These are phyloP conservation scores for Auriscalpium orientale DNA, from an alignment of 768 basidiomycete genomes.

Conservation along the genomic window DNA sequence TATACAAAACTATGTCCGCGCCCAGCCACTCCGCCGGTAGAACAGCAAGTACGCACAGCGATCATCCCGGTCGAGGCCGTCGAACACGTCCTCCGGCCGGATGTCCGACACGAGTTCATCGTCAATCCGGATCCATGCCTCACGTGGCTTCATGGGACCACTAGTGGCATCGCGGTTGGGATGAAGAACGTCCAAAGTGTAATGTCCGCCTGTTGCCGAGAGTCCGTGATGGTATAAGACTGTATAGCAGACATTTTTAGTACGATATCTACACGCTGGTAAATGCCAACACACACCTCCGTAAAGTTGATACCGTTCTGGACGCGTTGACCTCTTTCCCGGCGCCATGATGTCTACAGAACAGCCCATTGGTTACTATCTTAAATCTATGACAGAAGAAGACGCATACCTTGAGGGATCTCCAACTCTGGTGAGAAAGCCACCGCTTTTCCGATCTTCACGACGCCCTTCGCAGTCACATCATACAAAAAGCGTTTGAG, in stretches of 20 bases:
- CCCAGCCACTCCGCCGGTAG: slow-evolving; percentile 47
- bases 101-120: slow-evolving; percentile 84
- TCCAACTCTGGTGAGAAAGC: slow-evolving; percentile 72
- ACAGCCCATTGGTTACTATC: not conserved
- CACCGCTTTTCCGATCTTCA: slow-evolving; percentile 81
- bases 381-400: not conserved
- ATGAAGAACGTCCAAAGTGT: slow-evolving; percentile 85
- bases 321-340: slow-evolving; percentile 54
- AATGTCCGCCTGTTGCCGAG: slow-evolving; percentile 89
- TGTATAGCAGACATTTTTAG: slow-evolving; percentile 21
- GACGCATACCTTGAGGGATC: slow-evolving; percentile 52
- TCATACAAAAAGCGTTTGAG: slow-evolving; percentile 91
- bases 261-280: not conserved
- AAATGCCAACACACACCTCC: slow-evolving; percentile 45
- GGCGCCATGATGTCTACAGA: slow-evolving; percentile 4
- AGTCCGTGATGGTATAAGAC: slow-evolving; percentile 91
- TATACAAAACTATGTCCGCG: slow-evolving; percentile 14
- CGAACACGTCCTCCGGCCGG: slow-evolving; percentile 65
- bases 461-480: slow-evolving; percentile 60
- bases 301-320: slow-evolving; percentile 63
- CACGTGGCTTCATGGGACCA: slow-evolving; percentile 30
- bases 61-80: slow-evolving; percentile 40
- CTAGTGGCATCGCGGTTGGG: slow-evolving; percentile 46
- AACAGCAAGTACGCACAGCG: slow-evolving; percentile 85
- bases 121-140: slow-evolving; percentile 90